A percentile compares a stretch with the other conserved stretches of the same genome.
phyloP scores from a whole-genome alignment of 2,329 filamentous ascomycete genomes.

The Pleoardoris graminearum region DNA sequence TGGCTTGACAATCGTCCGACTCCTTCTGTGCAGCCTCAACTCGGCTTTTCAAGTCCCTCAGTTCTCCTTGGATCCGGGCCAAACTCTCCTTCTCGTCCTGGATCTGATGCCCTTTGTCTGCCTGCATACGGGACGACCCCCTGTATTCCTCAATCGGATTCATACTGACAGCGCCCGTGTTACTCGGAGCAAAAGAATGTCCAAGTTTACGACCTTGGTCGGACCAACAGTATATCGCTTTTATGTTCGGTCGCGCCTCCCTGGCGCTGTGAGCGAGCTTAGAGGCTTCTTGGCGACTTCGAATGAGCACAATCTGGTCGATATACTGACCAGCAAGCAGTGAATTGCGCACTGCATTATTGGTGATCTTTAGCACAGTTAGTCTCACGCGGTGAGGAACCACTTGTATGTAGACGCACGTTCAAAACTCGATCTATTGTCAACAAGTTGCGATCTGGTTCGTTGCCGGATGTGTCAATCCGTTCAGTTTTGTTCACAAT shows the following conservation, averaged over 20 bases:
- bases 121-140: conserved; percentile 73
- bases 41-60: conserved; percentile 28
- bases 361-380: conserved; percentile 65
- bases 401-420: conserved; percentile 40
- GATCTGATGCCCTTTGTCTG: conserved; percentile 72
- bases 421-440: conserved; percentile 79
- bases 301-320: conserved; percentile 81
- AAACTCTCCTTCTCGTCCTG: conserved; percentile 55
- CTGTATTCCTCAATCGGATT: conserved; percentile 58
- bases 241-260: conserved; percentile 64
- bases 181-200: conserved; percentile 51
- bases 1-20: conserved; percentile 54
- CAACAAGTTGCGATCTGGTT: conserved; percentile 72
- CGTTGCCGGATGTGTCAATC: conserved; percentile 66
- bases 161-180: conserved; percentile 54
- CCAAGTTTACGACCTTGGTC: conserved; percentile 64
- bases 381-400: conserved; percentile 17
- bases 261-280: conserved; percentile 66
- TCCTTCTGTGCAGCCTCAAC: conserved; percentile 44
- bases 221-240: conserved; percentile 70
- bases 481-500: conserved; percentile 60
- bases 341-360: conserved; percentile 75
- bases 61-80: conserved; percentile 54
- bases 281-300: conserved; percentile 67
- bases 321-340: conserved; percentile 81